Evolutionary conservation across 2,329 filamentous ascomycete species (phyloP).

Genomic region (Sphaceloma murrayae): DNA sequence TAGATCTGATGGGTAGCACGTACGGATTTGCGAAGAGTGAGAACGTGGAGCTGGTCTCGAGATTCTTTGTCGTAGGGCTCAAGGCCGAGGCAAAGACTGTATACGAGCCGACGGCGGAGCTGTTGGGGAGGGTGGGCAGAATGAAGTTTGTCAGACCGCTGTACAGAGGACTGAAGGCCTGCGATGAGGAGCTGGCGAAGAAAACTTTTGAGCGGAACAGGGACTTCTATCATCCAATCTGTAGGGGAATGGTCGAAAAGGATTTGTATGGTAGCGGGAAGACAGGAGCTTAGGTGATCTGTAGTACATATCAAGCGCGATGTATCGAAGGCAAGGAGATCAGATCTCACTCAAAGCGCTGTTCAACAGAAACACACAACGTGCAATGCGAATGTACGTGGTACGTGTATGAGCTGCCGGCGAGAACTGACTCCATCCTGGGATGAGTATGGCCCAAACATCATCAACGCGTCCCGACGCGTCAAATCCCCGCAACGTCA

Average conservation of each 20-base stretch:
- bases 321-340: too few species aligned
- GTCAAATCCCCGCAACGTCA: conserved; percentile 10
- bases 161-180: conserved; percentile 64
- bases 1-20: conserved; percentile 60
- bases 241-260: conserved; percentile 75
- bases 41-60: conserved; percentile 76
- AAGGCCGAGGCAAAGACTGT: conserved; percentile 59
- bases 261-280: conserved; percentile 48
- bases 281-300: conserved; percentile 4
- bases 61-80: conserved; percentile 73
- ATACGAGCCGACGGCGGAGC: conserved; percentile 60
- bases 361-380: neutral
- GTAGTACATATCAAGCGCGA: too few species aligned
- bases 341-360: too few species aligned
- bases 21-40: conserved; percentile 67
- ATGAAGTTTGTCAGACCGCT: conserved; percentile 97
- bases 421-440: neutral
- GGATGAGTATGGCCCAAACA: conserved; percentile 6
- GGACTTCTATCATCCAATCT: conserved; percentile 95
- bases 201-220: conserved; percentile 78
- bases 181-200: conserved; percentile 64
- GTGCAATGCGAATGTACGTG: too few species aligned
- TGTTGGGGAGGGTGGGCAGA: conserved; percentile 73
- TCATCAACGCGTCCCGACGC: conserved; percentile 10
- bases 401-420: neutral